Evolutionary conservation across 805 yeast species (phyloP).

Genomic region (Metschnikowia hibisci): DNA sequence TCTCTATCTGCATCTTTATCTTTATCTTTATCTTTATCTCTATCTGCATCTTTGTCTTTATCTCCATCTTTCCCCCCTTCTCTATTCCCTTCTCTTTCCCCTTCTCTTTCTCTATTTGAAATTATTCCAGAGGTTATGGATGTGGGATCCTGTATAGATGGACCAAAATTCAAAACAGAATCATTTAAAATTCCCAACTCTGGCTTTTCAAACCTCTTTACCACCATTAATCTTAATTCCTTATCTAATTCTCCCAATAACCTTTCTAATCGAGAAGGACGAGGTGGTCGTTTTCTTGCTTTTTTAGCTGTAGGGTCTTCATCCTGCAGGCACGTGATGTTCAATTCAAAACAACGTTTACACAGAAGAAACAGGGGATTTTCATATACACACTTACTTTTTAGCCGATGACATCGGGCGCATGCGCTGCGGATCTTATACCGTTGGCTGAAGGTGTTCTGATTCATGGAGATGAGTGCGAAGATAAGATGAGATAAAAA

Average conservation of each 20-base stretch:
- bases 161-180: background rate
- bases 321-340: constrained; percentile 46
- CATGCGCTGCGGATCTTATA: constrained; percentile 51
- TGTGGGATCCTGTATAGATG: no score
- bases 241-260: constrained; percentile 9
- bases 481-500: background rate
- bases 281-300: constrained; percentile 16
- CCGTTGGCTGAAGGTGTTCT: constrained; percentile 35
- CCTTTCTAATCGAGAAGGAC: constrained; percentile 6
- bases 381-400: constrained; percentile 50
- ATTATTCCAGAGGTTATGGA: no score
- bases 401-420: constrained; percentile 52
- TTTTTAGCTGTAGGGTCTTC: constrained; percentile 47
- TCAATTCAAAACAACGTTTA: constrained; percentile 42
- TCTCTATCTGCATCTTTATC: no score
- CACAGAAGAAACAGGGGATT: constrained; percentile 44
- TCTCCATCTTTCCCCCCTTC: background rate
- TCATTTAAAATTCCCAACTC: no score
- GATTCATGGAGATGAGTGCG: constrained; percentile 1
- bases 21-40: no score
- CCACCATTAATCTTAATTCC: background rate
- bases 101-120: background rate
- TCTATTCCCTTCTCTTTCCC: background rate
- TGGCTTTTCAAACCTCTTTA: background rate
- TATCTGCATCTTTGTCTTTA: no score